Conservation (phyloP, 768 basidiomycete species). For the Jaapia argillacea region DNA sequence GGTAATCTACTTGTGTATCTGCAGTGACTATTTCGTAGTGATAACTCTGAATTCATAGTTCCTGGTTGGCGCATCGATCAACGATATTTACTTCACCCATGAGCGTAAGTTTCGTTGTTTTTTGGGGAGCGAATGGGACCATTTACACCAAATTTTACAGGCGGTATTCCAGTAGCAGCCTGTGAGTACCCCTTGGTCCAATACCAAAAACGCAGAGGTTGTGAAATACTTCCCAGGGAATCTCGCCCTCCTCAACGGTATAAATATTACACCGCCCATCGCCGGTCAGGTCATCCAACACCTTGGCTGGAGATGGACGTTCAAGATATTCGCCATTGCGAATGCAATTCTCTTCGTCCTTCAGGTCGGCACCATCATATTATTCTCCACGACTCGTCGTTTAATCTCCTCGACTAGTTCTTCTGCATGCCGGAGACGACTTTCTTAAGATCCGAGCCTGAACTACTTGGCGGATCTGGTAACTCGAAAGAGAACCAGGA, state of each 20-base stretch:
- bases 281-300: conserved; percentile 8
- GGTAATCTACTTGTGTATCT: neutral
- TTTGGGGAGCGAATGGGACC: neutral
- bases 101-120: conserved; percentile 1
- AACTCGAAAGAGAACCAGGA: neutral
- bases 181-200: too few species aligned
- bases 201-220: too few species aligned
- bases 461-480: neutral
- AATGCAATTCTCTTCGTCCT: conserved; percentile 1
- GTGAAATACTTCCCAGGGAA: conserved; percentile 5
- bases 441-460: neutral
- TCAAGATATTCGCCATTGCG: conserved; percentile 9
- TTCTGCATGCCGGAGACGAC: conserved; percentile 2
- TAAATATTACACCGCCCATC: conserved; percentile 8
- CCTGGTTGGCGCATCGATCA: conserved; percentile 3
- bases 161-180: neutral
- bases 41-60: neutral
- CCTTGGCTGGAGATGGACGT: conserved; percentile 10
- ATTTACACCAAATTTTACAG: neutral
- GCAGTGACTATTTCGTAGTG: neutral
- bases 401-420: neutral
- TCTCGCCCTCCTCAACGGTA: conserved; percentile 9
- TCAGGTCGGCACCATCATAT: neutral
- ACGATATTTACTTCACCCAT: conserved; percentile 9
- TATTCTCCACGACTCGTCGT: neutral